Conservation (phyloP, 1,284 basidiomycete genomes). For the Exobasidium cylindrosporum region DNA sequence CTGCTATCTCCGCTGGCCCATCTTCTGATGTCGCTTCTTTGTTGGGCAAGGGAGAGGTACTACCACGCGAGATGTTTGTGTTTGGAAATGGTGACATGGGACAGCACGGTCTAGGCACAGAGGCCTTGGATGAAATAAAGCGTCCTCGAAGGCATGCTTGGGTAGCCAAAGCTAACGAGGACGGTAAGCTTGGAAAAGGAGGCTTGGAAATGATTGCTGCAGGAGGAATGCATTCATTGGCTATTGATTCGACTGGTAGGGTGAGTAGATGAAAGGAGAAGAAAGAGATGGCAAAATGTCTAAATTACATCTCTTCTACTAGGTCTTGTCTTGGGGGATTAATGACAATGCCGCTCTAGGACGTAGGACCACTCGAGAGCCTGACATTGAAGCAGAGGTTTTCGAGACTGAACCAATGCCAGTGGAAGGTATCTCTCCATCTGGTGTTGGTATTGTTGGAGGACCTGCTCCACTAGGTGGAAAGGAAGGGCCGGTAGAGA, state of each 20-base stretch:
- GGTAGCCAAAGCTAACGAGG: constrained; percentile 44
- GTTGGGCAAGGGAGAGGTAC: neutral
- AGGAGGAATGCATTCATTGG: constrained; percentile 52
- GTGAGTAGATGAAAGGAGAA: constrained; percentile 4
- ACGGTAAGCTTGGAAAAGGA: constrained; percentile 37
- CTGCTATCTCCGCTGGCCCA: neutral
- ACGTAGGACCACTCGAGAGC: constrained; percentile 61
- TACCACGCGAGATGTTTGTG: constrained; percentile 41
- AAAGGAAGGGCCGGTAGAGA: constrained; percentile 67
- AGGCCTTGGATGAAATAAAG: constrained; percentile 50
- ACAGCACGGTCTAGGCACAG: constrained; percentile 49
- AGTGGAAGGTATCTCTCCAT: constrained; percentile 63
- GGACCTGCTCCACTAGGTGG: constrained; percentile 64
- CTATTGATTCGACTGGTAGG: constrained; percentile 44
- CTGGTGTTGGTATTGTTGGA: constrained; percentile 24
- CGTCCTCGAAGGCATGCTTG: constrained; percentile 47
- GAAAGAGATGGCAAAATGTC: neutral
- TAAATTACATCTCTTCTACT: neutral
- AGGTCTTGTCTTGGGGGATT: constrained; percentile 69
- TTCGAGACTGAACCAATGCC: constrained; percentile 74
- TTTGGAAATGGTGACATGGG: constrained; percentile 53
- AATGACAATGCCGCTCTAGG: constrained; percentile 91
- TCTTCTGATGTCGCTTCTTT: neutral
- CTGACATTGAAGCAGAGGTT: constrained; percentile 73
- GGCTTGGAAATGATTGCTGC: constrained; percentile 45